These are phyloP conservation scores for Volvariella surrecta DNA, from an alignment of 1,284 basidiomycete species.

Conservation along the genomic window DNA sequence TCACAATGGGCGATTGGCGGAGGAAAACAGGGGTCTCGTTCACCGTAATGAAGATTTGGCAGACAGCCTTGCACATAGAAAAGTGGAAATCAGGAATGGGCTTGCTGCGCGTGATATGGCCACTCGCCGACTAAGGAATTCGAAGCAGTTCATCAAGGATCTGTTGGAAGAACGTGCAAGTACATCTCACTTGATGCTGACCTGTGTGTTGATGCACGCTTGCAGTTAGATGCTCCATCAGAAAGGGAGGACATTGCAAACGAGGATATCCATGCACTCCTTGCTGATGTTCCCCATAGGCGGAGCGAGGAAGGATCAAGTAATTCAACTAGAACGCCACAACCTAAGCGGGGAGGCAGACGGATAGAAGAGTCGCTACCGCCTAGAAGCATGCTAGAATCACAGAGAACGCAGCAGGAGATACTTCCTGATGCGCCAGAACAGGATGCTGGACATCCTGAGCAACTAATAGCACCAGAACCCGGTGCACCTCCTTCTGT, in stretches of 20 bases:
- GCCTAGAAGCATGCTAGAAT: no score
- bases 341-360: background rate
- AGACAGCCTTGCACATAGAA: constrained; percentile 14
- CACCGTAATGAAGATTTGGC: constrained; percentile 22
- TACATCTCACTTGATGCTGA: constrained; percentile 1
- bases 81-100: constrained; percentile 19
- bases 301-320: background rate
- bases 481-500: no score
- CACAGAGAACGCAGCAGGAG: no score
- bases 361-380: background rate
- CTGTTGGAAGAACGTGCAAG: constrained; percentile 33
- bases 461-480: no score
- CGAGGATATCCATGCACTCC: background rate
- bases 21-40: constrained; percentile 17
- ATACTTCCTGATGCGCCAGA: no score
- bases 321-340: background rate
- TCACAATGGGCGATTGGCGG: constrained; percentile 15
- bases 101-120: constrained; percentile 23
- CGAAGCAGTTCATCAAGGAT: constrained; percentile 28
- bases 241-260: background rate
- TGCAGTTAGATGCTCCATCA: background rate
- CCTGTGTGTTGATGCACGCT: background rate
- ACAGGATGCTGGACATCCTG: no score
- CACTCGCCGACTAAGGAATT: constrained; percentile 27
- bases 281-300: background rate